These are phyloP conservation scores for Lachnellula subtilissima DNA, from an alignment of 2,329 filamentous ascomycete species.

Conservation along the genomic window DNA sequence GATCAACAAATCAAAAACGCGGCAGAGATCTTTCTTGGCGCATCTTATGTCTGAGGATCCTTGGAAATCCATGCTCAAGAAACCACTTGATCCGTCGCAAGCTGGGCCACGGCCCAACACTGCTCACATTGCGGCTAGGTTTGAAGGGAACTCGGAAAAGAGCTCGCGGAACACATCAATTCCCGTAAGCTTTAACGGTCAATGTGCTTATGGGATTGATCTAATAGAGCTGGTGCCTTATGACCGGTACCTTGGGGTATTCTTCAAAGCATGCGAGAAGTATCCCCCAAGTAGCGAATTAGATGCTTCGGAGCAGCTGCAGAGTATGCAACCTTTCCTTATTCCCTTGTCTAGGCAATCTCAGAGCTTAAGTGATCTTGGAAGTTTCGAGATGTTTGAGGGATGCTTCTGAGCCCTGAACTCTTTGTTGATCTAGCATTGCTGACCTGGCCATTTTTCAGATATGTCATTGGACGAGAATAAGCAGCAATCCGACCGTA, in stretches of 20 bases:
- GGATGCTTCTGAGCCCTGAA: too few relatives aligned
- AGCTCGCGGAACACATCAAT: not conserved
- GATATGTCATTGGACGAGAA: not conserved
- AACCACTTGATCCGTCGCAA: constrained; percentile 11
- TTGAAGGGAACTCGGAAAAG: not conserved
- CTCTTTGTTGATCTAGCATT: too few relatives aligned
- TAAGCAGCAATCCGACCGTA: not conserved
- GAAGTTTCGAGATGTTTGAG: too few relatives aligned
- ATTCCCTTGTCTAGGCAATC: too few relatives aligned
- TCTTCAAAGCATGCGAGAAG: constrained; percentile 3
- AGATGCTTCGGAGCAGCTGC: not conserved
- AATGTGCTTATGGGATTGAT: not conserved
- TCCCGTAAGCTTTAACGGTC: too few relatives aligned
- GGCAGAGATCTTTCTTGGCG: constrained; percentile 5
- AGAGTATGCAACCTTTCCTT: not conserved
- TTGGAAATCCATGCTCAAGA: constrained; percentile 10
- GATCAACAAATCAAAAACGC: constrained; percentile 3
- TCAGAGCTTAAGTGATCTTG: too few relatives aligned
- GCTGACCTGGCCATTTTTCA: too few relatives aligned
- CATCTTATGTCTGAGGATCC: constrained; percentile 6
- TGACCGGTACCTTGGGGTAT: constrained; percentile 10
- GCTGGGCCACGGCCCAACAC: constrained; percentile 3
- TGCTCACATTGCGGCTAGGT: constrained; percentile 4
- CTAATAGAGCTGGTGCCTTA: constrained; percentile 8
- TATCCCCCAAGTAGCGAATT: constrained; percentile 4